These are phyloP conservation scores for Auricularia sp. DNA, from an alignment of 768 basidiomycete species.

Conservation along the genomic window DNA sequence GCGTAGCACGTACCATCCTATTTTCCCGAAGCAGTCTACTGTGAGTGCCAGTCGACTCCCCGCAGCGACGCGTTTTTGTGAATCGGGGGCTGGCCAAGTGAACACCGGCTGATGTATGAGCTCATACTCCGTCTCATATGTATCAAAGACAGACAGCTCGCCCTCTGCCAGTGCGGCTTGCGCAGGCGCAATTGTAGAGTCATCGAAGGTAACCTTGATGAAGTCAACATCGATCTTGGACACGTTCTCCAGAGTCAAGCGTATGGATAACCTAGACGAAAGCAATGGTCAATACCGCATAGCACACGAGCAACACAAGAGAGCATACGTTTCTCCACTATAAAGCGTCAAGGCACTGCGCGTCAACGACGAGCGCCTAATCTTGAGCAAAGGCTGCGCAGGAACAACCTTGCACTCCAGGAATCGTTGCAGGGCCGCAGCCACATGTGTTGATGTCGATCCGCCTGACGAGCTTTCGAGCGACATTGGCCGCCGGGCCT, in stretches of 20 bases:
- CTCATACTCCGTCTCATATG: slow-evolving; percentile 84
- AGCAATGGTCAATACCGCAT: slow-evolving; percentile 8
- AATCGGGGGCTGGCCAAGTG: slow-evolving; percentile 44
- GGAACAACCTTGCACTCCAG: slow-evolving; percentile 77
- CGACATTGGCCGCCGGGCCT: slow-evolving; percentile 14
- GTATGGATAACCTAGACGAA: slow-evolving; percentile 59
- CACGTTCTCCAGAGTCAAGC: slow-evolving; percentile 84
- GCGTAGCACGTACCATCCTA: slow-evolving; percentile 63
- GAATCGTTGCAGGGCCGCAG: slow-evolving; percentile 36
- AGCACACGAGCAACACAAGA: not conserved
- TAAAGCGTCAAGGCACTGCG: slow-evolving; percentile 94
- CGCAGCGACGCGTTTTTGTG: slow-evolving; percentile 44
- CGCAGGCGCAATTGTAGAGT: slow-evolving; percentile 73
- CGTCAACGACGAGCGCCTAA: slow-evolving; percentile 80
- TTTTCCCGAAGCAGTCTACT: slow-evolving; percentile 77
- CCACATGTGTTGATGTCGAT: slow-evolving; percentile 12
- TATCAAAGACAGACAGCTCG: slow-evolving; percentile 69
- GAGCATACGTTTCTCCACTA: slow-evolving; percentile 77
- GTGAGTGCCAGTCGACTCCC: slow-evolving; percentile 61
- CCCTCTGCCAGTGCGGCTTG: slow-evolving; percentile 73
- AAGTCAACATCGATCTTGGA: slow-evolving; percentile 79
- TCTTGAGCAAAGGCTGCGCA: slow-evolving; percentile 78
- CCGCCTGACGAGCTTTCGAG: not conserved
- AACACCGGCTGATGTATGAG: slow-evolving; percentile 72
- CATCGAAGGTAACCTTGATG: slow-evolving; percentile 77